Evolutionary conservation across 306 rosid genomes (phyloP).

Genomic region (Hippophae rhamnoides): DNA sequence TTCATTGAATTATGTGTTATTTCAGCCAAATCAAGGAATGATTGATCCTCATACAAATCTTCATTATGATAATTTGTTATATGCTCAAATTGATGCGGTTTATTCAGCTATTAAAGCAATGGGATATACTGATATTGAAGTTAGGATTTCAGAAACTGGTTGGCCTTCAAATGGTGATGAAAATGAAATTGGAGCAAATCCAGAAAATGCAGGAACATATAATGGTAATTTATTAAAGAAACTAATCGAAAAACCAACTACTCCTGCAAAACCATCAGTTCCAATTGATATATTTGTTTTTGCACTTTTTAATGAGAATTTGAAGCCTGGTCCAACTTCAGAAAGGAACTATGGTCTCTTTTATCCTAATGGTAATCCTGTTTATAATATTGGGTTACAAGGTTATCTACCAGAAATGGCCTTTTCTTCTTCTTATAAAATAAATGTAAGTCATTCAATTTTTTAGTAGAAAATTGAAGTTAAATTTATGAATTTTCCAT

Average conservation of each 20-base stretch:
- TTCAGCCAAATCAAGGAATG: slow-evolving; percentile 65
- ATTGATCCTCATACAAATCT: slow-evolving; percentile 54
- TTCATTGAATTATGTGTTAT: slow-evolving; percentile 45
- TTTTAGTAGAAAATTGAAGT: no score
- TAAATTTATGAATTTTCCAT: not conserved
- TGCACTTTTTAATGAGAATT: slow-evolving; percentile 76
- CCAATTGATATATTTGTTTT: slow-evolving; percentile 70
- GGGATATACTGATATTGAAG: slow-evolving; percentile 60
- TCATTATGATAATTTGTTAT: slow-evolving; percentile 78
- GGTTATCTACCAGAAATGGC: slow-evolving; percentile 44
- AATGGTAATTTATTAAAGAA: slow-evolving; percentile 55
- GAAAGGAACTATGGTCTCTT: slow-evolving; percentile 86
- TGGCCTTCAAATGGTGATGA: slow-evolving; percentile 86
- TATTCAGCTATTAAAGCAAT: slow-evolving; percentile 58
- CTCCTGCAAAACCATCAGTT: slow-evolving; percentile 69
- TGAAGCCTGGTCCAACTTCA: slow-evolving; percentile 67
- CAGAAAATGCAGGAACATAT: slow-evolving; percentile 57
- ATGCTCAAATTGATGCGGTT: slow-evolving; percentile 82
- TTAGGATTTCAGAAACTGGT: slow-evolving; percentile 74
- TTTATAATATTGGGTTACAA: slow-evolving; percentile 57
- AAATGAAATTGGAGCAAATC: slow-evolving; percentile 61
- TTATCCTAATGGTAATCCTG: slow-evolving; percentile 70
- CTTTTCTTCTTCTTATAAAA: slow-evolving; percentile 20
- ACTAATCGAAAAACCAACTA: slow-evolving; percentile 44
- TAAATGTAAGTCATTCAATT: not conserved